Evolutionary conservation across 768 basidiomycete species (phyloP).

Genomic region (Auriscalpium orientale): DNA sequence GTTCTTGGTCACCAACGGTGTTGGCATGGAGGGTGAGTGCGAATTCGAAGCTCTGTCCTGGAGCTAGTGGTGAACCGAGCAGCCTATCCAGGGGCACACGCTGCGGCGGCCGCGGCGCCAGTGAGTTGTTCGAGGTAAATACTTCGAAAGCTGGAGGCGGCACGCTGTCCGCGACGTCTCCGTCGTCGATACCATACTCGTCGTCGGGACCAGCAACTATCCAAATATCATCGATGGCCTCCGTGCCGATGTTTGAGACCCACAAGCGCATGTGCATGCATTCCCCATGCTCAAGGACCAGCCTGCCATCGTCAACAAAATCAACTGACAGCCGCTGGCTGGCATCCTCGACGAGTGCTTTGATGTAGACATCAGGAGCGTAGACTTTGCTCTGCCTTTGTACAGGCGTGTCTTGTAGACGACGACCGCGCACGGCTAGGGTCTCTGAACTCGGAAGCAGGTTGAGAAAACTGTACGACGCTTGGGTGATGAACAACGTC

Average conservation of each 20-base stretch:
- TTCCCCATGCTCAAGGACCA: slow-evolving; percentile 65
- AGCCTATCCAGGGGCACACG: slow-evolving; percentile 32
- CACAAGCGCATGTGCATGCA: slow-evolving; percentile 43
- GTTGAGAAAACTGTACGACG: slow-evolving; percentile 64
- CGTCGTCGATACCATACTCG: slow-evolving; percentile 46
- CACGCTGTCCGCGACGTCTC: slow-evolving; percentile 16
- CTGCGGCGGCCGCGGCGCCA: slow-evolving; percentile 39
- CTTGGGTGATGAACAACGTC: slow-evolving; percentile 48
- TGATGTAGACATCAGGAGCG: slow-evolving; percentile 56
- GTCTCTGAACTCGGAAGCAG: slow-evolving; percentile 63
- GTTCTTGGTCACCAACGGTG: slow-evolving; percentile 36
- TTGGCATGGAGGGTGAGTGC: slow-evolving; percentile 49
- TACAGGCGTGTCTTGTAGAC: slow-evolving; percentile 66
- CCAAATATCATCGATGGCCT: slow-evolving; percentile 63
- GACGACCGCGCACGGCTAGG: slow-evolving; percentile 60
- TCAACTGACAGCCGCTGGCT: slow-evolving; percentile 55
- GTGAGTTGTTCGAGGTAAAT: slow-evolving; percentile 43
- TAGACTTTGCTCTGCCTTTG: slow-evolving; percentile 68
- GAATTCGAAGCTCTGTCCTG: slow-evolving; percentile 46
- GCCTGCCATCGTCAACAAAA: slow-evolving; percentile 45
- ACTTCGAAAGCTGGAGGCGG: slow-evolving; percentile 26
- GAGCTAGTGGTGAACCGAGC: slow-evolving; percentile 26
- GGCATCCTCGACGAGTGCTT: slow-evolving; percentile 54
- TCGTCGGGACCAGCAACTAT: slow-evolving; percentile 52
- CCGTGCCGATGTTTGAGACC: slow-evolving; percentile 61